A percentile compares a stretch with the other conserved stretches of the same genome.
Evolutionary conservation across 495 filamentous ascomycete genomes (phyloP).

Genomic region (Aspergillus ellipticus): DNA sequence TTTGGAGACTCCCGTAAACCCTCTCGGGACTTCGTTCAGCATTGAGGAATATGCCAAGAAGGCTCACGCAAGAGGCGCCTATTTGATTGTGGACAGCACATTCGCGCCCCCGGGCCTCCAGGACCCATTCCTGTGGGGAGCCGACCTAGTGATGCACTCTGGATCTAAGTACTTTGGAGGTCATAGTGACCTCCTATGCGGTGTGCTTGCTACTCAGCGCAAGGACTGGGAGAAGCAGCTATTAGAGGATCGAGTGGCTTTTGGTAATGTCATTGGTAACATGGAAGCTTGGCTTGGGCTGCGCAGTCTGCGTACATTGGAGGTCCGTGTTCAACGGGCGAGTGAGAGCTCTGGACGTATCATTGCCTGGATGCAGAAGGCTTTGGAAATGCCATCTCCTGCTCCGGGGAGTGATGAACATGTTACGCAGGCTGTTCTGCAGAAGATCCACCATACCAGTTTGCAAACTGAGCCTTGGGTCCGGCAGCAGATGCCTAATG

Average conservation of each 20-base stretch:
- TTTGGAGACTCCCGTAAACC: conserved; percentile 82
- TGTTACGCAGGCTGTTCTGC: conserved; percentile 46
- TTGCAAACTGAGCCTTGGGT: conserved; percentile 69
- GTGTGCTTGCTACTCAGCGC: conserved; percentile 59
- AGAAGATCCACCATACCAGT: conserved; percentile 64
- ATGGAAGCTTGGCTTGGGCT: conserved; percentile 83
- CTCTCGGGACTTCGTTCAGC: conserved; percentile 65
- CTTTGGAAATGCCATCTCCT: conserved; percentile 27
- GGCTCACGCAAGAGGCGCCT: conserved; percentile 63
- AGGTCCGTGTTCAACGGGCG: conserved; percentile 67
- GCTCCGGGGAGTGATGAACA: conserved; percentile 22
- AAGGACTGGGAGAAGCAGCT: conserved; percentile 51
- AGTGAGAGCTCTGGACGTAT: conserved; percentile 57
- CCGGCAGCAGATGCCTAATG: conserved; percentile 75
- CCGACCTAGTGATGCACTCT: conserved; percentile 77
- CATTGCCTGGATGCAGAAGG: conserved; percentile 60
- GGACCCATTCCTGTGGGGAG: conserved; percentile 70
- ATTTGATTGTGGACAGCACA: conserved; percentile 74
- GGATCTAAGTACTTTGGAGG: conserved; percentile 90
- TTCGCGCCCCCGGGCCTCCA: conserved; percentile 80
- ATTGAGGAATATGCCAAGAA: conserved; percentile 59
- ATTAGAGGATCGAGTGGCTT: conserved; percentile 54
- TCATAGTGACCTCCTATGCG: conserved; percentile 80
- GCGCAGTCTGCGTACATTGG: conserved; percentile 72
- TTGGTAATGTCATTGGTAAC: conserved; percentile 75